These are phyloP conservation scores for Saturnispora mendoncae DNA, from an alignment of 805 yeast species.

Conservation along the genomic window DNA sequence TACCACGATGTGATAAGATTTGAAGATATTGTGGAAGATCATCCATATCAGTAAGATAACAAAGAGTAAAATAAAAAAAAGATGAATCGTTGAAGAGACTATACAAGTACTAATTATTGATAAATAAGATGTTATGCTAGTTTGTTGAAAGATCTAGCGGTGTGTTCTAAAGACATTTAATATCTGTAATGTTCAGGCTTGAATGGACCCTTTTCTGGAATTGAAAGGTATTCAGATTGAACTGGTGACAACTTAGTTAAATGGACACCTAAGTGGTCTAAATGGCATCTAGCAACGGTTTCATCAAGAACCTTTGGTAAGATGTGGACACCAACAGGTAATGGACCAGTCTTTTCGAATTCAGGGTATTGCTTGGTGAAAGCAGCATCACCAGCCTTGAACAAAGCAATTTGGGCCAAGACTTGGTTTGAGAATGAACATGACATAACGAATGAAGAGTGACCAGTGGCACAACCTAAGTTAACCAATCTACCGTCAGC, in stretches of 20 bases:
- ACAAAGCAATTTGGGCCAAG: slow-evolving; percentile 95
- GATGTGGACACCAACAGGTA: slow-evolving; percentile 86
- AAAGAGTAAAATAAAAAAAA: background rate
- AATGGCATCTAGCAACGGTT: slow-evolving; percentile 95
- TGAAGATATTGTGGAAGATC: slow-evolving; percentile 2
- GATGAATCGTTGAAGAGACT: slow-evolving; percentile 4
- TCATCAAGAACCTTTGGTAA: slow-evolving; percentile 98
- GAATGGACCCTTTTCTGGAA: slow-evolving; percentile 92
- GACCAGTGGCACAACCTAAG: slow-evolving; percentile 99
- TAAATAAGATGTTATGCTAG: slow-evolving; percentile 2
- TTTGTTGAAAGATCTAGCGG: slow-evolving; percentile 7
- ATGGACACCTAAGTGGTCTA: slow-evolving; percentile 87
- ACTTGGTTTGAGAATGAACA: slow-evolving; percentile 99
- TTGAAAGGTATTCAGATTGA: slow-evolving; percentile 91
- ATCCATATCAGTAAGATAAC: background rate
- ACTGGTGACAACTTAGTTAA: slow-evolving; percentile 65
- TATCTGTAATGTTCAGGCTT: slow-evolving; percentile 98
- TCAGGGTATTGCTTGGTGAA: slow-evolving; percentile 80
- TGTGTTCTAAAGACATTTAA: slow-evolving; percentile 33
- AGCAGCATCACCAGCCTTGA: slow-evolving; percentile 72
- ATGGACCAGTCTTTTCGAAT: slow-evolving; percentile 88
- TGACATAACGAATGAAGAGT: slow-evolving; percentile 97
- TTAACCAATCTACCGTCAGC: slow-evolving; percentile 99
- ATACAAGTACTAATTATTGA: slow-evolving; percentile 4
- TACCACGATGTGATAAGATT: background rate